Evolutionary conservation across 148 eudicot genomes (phyloP), one percentile per base, ranked within the genome.

Genomic region (Salicornia ramosissima): DNA sequence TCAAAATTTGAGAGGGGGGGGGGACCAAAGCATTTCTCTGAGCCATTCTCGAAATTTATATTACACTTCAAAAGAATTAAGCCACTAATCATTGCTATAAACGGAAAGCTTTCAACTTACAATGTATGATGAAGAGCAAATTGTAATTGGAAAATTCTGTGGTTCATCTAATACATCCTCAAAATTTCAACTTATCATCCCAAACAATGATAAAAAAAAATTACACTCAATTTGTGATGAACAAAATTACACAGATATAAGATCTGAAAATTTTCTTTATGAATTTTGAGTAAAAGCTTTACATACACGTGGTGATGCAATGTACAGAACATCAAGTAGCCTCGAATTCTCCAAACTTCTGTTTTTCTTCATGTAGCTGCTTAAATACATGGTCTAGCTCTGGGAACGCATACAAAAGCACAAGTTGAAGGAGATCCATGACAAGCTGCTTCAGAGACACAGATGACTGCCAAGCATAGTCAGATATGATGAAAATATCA

Each of bases 371-470:
- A 52, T 76, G 83, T 78, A 91, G 67, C 79, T 84, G 86, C 77
- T 77, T 89, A 69, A 94, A 86, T 64, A 82, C 70, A 67, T 58
- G 28, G 51, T 88, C 87, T 79, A 94, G 80, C 83, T 94, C 99
- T 0, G 99, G 99, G 58, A 87, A 88, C 33, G 95, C 89, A 0
- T 91, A 85, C 80, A 87, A 24, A 16, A 94, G 91, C 62, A 94
- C 76, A 53, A 90, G 84, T 77, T 94, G 87, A 45, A 94, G 83
- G 65, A 94, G 96, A 74, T 91, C 96, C 62, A 80, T 77, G 33
- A 80, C 83, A 53, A 90, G 84, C 73, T 84, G 92, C 88, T 94
- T 94, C 76, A 90, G 71, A 72, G 87, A 88, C 46, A 87, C 91
- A 47, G 97, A 75, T 42, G 99, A 94, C 99, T 94, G 96, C 80